These are phyloP conservation scores for Thraustotheca clavata DNA, from an alignment of 352 stramenopile species.

Conservation along the genomic window DNA sequence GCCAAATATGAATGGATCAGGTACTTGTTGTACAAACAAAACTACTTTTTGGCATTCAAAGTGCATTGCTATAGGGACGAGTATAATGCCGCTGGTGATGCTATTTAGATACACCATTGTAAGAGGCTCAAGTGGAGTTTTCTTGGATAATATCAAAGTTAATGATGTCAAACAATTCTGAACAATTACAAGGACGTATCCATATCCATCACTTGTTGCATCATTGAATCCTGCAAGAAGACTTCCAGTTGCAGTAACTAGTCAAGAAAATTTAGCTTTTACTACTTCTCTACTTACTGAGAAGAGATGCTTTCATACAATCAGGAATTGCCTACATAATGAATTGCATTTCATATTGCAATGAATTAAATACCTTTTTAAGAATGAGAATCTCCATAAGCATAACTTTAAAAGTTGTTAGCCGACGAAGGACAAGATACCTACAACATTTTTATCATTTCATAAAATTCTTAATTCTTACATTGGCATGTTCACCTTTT, in stretches of 20 bases:
- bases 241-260: constrained; percentile 52
- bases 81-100: constrained; percentile 36
- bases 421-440: constrained; percentile 52
- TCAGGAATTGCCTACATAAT: constrained; percentile 32
- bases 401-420: constrained; percentile 69
- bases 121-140: constrained; percentile 39
- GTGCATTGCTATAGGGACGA: constrained; percentile 29
- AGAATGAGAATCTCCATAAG: constrained; percentile 69
- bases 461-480: constrained; percentile 23
- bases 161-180: constrained; percentile 62
- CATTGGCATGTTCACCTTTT: constrained; percentile 68
- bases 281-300: constrained; percentile 28
- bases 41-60: constrained; percentile 38
- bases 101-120: constrained; percentile 56
- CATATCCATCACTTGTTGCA: constrained; percentile 29
- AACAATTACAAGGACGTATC: constrained; percentile 50
- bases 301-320: constrained; percentile 46
- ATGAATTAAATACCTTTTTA: constrained; percentile 30
- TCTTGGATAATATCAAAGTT: constrained; percentile 57
- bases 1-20: constrained; percentile 29
- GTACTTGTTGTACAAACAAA: constrained; percentile 24
- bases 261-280: not conserved
- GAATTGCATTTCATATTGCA: not conserved
- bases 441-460: constrained; percentile 18
- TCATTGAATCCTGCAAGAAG: constrained; percentile 50